Evolutionary conservation across 208 protist species (phyloP).

Genomic region (Trypanosoma cruzi): DNA sequence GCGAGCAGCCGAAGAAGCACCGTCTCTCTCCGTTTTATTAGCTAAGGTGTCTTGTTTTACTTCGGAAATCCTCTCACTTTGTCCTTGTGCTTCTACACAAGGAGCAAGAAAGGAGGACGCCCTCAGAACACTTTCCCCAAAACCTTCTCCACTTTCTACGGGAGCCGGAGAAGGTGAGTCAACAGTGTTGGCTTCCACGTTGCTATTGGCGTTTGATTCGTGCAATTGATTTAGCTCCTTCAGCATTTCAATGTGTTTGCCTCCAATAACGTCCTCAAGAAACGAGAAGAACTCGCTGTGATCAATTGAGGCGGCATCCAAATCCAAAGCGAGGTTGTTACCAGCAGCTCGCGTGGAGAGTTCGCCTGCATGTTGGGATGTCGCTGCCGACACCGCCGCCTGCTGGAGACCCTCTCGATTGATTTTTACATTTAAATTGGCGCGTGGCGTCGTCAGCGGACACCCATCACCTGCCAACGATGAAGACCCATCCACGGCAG

Average conservation of each 20-base stretch:
- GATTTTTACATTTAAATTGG: background rate
- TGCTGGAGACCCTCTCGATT: background rate
- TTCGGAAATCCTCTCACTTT: background rate
- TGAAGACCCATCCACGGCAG: background rate
- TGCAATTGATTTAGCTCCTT: constrained; percentile 36
- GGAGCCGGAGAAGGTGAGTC: background rate
- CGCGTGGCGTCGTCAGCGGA: background rate
- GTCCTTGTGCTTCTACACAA: background rate
- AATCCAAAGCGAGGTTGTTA: too few species aligned
- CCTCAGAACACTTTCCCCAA: background rate
- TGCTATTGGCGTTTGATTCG: background rate
- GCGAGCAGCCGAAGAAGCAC: constrained; percentile 58
- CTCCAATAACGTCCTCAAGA: constrained; percentile 65
- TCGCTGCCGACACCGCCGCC: too few species aligned
- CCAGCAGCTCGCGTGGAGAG: background rate
- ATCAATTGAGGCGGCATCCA: background rate
- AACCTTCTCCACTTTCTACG: background rate
- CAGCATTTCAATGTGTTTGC: constrained; percentile 58
- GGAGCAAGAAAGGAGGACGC: background rate
- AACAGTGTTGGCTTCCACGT: background rate
- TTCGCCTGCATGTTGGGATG: background rate
- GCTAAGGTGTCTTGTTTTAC: background rate
- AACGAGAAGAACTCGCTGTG: constrained; percentile 61
- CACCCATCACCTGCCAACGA: background rate
- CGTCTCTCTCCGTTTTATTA: background rate